Conservation (phyloP, 805 yeast species). For the Sugiyamaella americana region DNA sequence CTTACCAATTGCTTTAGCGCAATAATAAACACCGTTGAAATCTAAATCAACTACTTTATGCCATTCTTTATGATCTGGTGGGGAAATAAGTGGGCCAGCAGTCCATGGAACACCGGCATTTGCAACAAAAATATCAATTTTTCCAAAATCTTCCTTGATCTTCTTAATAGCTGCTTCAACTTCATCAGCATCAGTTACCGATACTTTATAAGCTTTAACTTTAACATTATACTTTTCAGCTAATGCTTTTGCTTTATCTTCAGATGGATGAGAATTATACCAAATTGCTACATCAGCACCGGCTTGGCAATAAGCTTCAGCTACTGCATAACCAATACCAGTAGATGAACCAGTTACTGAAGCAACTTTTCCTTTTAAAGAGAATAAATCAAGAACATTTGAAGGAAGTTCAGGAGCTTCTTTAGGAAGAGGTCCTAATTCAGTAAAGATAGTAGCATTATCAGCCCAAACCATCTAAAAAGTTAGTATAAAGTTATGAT, state of each 20-base stretch:
- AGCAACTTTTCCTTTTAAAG: conserved; percentile 76
- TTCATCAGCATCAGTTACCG: conserved; percentile 43
- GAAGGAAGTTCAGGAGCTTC: conserved; percentile 47
- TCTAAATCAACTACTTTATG: conserved; percentile 66
- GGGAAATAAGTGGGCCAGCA: conserved; percentile 50
- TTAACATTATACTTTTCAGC: conserved; percentile 53
- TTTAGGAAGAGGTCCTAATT: conserved; percentile 42
- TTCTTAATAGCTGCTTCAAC: conserved; percentile 46
- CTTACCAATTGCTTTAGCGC: conserved; percentile 68
- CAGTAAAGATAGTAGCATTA: conserved; percentile 30
- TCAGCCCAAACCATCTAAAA: conserved; percentile 19
- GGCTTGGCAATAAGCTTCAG: conserved; percentile 78
- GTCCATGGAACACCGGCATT: conserved; percentile 89
- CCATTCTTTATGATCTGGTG: conserved; percentile 55
- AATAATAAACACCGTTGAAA: conserved; percentile 72
- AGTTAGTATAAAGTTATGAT: no score
- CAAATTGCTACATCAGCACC: conserved; percentile 78
- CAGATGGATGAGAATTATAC: conserved; percentile 59
- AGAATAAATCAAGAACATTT: conserved; percentile 61
- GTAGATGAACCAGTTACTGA: conserved; percentile 80
- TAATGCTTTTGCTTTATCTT: conserved; percentile 52
- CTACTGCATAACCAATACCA: conserved; percentile 78
- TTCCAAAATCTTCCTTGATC: conserved; percentile 65
- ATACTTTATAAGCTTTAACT: conserved; percentile 59
- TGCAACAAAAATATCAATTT: conserved; percentile 77